Base-by-base conservation (phyloP, 2,329 filamentous ascomycete species). In the Arthrinium puccinioides region DNA sequence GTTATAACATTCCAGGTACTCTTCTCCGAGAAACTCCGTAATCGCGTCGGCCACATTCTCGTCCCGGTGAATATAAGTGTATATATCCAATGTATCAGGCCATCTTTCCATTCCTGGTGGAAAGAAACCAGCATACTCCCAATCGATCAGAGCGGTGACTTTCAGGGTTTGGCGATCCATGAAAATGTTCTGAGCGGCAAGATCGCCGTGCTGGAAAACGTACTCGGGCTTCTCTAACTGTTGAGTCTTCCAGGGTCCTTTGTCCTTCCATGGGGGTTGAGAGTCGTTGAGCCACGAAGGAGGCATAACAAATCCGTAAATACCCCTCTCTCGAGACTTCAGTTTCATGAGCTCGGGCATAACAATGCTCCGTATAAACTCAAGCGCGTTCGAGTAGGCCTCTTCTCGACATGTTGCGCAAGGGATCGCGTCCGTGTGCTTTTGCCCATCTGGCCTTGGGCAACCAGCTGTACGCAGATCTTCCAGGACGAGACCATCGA, bases 301-400 rank as follows among this genome's bases (percentile, higher is more conserved):
- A n/a, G 32, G 32, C 32, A 35, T 35, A 25, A 35, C 32, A 24
- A 35, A 35, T 23, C 32, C 32, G 9, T 23, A 5, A 35, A 35
- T 21, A 23, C 21, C 32, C 13, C 32, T 18, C 5, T 23, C 5
- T 21, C 21, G 19, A 25, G 32, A 35, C 18, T 21, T 35, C 21
- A 35, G 15, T 6, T 25, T 21, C 9, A 10, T n/a, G 9, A 35
- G 32, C 32, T 35, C 19, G 21, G 32, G 32, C 21, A 35, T 23
- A 21, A 35, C 32, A 25, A 14, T 35, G 7, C 20, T 21, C 18
- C 24, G 32, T 9, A 35, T 35, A 15, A 35, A 35, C 21, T 35
- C 18, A 9, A 35, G 32, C 5, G 32, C 32, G 24, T 35, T 35
- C 13, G 21, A 23, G 14, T 21, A 23, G 14, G 32, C 32, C 21